A percentile compares a stretch with the other conserved stretches of the same genome.
Evolutionary conservation across 1,284 basidiomycete species (phyloP).

Genomic region (Cutaneotrichosporon dermatis): DNA sequence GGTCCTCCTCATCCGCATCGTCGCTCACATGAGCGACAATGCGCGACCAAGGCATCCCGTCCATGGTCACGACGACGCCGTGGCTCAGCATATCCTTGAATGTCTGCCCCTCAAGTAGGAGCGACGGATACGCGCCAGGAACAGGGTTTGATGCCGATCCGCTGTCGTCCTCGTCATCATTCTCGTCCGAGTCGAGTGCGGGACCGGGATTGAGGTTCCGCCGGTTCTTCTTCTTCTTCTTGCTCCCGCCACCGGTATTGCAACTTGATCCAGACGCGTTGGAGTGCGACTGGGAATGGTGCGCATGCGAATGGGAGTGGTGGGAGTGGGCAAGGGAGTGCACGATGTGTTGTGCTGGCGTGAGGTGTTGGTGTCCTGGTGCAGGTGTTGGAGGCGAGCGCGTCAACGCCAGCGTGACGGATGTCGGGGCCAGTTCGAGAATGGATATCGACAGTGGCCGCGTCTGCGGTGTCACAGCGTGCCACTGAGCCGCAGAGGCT

Average conservation of each 20-base stretch:
- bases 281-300: background rate
- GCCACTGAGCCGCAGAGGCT: conserved; percentile 37
- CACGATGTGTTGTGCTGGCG: conserved; percentile 21
- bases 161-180: conserved; percentile 25
- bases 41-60: conserved; percentile 47
- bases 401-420: conserved; percentile 46
- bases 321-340: conserved; percentile 10
- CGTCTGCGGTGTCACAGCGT: conserved; percentile 43
- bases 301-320: background rate
- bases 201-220: background rate
- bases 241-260: background rate
- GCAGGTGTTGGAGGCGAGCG: conserved; percentile 27
- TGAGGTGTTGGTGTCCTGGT: background rate
- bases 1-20: conserved; percentile 28
- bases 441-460: conserved; percentile 47
- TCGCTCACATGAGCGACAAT: conserved; percentile 49
- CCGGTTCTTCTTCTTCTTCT: conserved; percentile 20
- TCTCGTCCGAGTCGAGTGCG: conserved; percentile 35
- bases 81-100: conserved; percentile 48
- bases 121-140: conserved; percentile 15
- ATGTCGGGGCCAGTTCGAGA: conserved; percentile 47
- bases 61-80: conserved; percentile 47
- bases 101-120: conserved; percentile 21
- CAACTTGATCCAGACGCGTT: no score
- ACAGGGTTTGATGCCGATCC: conserved; percentile 8